Percentiles rank a stretch among this genome's conserved stretches.
phyloP scores from a whole-genome alignment of 768 basidiomycete genomes.

The Austroboletus festivus region DNA sequence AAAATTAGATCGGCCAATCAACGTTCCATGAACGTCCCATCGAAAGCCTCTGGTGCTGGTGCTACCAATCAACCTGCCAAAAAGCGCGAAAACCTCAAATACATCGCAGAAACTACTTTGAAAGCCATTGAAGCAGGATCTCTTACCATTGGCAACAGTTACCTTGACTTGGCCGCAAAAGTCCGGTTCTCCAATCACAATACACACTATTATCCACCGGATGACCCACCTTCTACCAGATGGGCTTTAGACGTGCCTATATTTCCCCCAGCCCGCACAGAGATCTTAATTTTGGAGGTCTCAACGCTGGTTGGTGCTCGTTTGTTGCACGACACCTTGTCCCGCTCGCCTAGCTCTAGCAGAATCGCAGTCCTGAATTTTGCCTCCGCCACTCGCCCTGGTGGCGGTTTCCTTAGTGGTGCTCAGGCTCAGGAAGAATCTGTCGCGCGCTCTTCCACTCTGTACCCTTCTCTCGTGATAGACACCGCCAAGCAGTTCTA shows the following conservation, averaged over 20 bases:
- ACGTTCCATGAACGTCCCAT: too few species aligned
- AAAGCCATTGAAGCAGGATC: slow-evolving; percentile 46
- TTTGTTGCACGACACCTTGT: slow-evolving; percentile 27
- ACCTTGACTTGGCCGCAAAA: slow-evolving; percentile 35
- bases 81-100: slow-evolving; percentile 24
- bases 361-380: slow-evolving; percentile 70
- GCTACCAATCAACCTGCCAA: slow-evolving; percentile 1
- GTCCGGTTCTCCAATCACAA: slow-evolving; percentile 35
- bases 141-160: slow-evolving; percentile 28
- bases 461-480: slow-evolving; percentile 62
- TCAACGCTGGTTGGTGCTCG: slow-evolving; percentile 64
- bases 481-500: slow-evolving; percentile 59
- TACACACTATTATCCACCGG: slow-evolving; percentile 52
- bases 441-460: slow-evolving; percentile 70
- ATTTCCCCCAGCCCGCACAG: slow-evolving; percentile 15
- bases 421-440: slow-evolving; percentile 80
- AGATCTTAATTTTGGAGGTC: slow-evolving; percentile 54
- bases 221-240: slow-evolving; percentile 41
- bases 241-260: slow-evolving; percentile 37
- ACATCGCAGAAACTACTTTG: slow-evolving; percentile 52
- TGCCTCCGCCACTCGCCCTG: slow-evolving; percentile 71
- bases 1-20: too few species aligned
- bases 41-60: too few species aligned
- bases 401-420: slow-evolving; percentile 72
- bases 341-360: slow-evolving; percentile 12